Percentiles rank a stretch among this genome's conserved stretches.
phyloP scores from a whole-genome alignment of 257 asterid genomes.

The Cruciata laevipes region DNA sequence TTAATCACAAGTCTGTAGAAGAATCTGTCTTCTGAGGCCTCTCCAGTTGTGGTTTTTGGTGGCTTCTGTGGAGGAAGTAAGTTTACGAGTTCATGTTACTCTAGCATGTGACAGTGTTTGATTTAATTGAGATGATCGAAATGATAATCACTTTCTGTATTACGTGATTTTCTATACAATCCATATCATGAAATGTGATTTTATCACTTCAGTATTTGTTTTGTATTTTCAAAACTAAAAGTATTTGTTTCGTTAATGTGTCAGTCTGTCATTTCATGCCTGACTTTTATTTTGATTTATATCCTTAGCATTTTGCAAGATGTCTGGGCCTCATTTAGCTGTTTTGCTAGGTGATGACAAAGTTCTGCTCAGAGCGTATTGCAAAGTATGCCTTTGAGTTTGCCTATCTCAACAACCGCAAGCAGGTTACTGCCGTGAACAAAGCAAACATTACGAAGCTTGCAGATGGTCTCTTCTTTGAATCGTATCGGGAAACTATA shows the following conservation, averaged over 20 bases:
- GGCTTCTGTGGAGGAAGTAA: constrained; percentile 89
- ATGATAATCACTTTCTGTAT: too few species aligned
- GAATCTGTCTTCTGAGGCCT: constrained; percentile 61
- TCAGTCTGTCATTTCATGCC: background rate
- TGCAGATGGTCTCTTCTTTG: constrained; percentile 94
- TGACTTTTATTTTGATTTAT: background rate
- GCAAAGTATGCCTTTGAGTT: constrained; percentile 97
- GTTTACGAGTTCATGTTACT: constrained; percentile 24
- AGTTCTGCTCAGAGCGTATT: constrained; percentile 93
- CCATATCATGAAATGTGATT: too few species aligned
- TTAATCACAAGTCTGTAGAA: constrained; percentile 56
- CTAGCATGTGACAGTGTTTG: too few species aligned
- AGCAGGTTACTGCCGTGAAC: constrained; percentile 94
- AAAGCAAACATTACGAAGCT: constrained; percentile 98
- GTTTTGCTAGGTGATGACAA: constrained; percentile 74
- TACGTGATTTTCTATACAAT: too few species aligned
- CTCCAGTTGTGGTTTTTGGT: constrained; percentile 80
- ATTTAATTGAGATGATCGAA: too few species aligned
- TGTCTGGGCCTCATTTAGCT: constrained; percentile 29
- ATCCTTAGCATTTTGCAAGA: background rate
- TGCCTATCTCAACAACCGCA: constrained; percentile 93
- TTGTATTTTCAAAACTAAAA: too few species aligned
- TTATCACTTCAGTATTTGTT: too few species aligned
- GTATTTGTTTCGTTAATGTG: background rate
- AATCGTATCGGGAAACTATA: constrained; percentile 93